These are phyloP conservation scores for Penicillium goetzii DNA, from an alignment of 495 filamentous ascomycete species.

Conservation along the genomic window DNA sequence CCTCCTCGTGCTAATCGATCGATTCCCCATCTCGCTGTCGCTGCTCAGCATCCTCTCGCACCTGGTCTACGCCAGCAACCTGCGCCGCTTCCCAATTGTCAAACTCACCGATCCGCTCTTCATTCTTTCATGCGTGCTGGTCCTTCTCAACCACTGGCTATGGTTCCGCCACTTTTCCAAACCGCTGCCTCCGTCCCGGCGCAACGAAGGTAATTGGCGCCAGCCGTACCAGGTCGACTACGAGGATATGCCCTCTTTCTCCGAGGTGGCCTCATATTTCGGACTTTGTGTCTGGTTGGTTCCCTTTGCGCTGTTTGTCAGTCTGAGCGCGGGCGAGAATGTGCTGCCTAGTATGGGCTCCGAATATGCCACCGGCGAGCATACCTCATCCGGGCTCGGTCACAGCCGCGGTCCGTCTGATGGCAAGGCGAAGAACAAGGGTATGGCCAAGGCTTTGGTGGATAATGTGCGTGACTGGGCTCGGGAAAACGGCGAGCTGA, in stretches of 20 bases:
- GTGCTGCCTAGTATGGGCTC: slow-evolving; percentile 85
- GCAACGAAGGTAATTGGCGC: slow-evolving; percentile 42
- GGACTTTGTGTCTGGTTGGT: slow-evolving; percentile 96
- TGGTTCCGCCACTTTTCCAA: slow-evolving; percentile 95
- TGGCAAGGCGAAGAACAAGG: slow-evolving; percentile 66
- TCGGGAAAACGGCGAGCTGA: slow-evolving; percentile 68
- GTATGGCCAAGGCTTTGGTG: slow-evolving; percentile 89
- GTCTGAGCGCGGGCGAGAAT: slow-evolving; percentile 89
- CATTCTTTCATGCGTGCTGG: slow-evolving; percentile 79
- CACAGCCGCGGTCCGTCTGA: slow-evolving; percentile 43
- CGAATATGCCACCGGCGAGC: slow-evolving; percentile 64
- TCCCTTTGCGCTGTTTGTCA: slow-evolving; percentile 93
- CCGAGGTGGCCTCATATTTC: slow-evolving; percentile 94
- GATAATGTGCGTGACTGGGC: slow-evolving; percentile 75
- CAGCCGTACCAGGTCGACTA: slow-evolving; percentile 60
- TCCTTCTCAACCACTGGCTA: slow-evolving; percentile 90
- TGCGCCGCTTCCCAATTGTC: slow-evolving; percentile 85
- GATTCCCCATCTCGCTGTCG: slow-evolving; percentile 76
- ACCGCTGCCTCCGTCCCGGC: slow-evolving; percentile 39
- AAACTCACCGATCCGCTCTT: slow-evolving; percentile 89
- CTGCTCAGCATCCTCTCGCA: slow-evolving; percentile 80
- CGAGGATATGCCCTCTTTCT: slow-evolving; percentile 76
- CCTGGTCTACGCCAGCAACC: slow-evolving; percentile 85
- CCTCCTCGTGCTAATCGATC: slow-evolving; percentile 77
- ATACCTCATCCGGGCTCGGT: slow-evolving; percentile 45